Conservation (phyloP, 2,329 filamentous ascomycete genomes). For the Sporothrix schenckii region DNA sequence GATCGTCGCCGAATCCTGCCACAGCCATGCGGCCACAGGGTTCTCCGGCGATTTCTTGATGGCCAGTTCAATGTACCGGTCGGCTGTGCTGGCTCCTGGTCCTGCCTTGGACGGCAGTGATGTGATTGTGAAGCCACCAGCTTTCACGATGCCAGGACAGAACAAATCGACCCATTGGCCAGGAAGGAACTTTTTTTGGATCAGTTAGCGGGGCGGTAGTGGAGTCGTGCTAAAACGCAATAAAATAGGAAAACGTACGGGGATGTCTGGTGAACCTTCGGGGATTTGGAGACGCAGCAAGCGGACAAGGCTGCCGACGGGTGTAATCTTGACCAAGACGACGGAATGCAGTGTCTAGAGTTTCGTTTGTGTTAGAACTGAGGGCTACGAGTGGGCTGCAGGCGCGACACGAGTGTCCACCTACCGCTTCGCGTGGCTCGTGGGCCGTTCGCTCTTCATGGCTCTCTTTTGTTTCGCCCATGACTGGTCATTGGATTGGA, state of each 20-base stretch:
- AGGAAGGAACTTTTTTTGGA: constrained; percentile 65
- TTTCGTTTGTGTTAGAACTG: neutral
- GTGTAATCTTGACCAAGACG: constrained; percentile 60
- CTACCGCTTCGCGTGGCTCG: constrained; percentile 68
- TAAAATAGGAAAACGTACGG: constrained; percentile 46
- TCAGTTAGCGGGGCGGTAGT: constrained; percentile 35
- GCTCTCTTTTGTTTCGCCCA: constrained; percentile 41
- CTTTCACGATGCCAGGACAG: constrained; percentile 67
- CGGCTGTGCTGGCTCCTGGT: no score
- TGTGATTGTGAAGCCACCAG: constrained; percentile 87
- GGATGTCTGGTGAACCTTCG: constrained; percentile 49
- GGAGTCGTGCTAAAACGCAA: constrained; percentile 33
- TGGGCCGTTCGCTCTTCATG: constrained; percentile 74
- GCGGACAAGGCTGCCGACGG: constrained; percentile 68
- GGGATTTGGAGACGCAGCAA: constrained; percentile 67
- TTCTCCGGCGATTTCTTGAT: constrained; percentile 73
- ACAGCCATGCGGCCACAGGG: constrained; percentile 76
- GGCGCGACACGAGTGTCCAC: neutral
- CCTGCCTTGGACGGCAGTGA: constrained; percentile 65
- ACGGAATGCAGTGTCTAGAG: constrained; percentile 62
- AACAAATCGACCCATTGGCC: constrained; percentile 90
- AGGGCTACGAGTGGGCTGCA: constrained; percentile 1
- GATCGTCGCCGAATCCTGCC: constrained; percentile 58
- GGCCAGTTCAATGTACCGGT: constrained; percentile 71
- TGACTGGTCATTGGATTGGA: neutral